These are phyloP conservation scores for Capsicum pubescens DNA, from an alignment of 257 asterid species.

Conservation along the genomic window DNA sequence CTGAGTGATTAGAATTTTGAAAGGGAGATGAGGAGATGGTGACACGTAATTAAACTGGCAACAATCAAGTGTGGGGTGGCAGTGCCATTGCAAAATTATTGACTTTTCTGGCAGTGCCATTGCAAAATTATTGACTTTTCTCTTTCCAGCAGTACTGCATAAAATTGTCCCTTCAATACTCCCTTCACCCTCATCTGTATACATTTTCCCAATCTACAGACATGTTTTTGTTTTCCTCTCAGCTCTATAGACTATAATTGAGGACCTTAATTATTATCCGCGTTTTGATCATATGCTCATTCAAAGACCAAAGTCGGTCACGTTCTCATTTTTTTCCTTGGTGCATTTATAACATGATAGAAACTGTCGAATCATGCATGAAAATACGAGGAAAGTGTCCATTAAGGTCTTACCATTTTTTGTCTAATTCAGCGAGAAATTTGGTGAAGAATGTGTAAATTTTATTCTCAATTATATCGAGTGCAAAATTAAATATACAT, in stretches of 20 bases:
- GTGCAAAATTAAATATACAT: no score
- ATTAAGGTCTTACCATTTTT: not conserved
- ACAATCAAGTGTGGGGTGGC: constrained; percentile 21
- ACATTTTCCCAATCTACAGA: not conserved
- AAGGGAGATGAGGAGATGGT: not conserved
- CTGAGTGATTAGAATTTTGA: not conserved
- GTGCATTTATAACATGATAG: not conserved
- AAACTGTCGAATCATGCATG: not conserved
- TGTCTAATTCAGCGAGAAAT: no score
- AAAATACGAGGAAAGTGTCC: not conserved
- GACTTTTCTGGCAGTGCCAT: constrained; percentile 4
- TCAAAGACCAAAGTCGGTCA: not conserved
- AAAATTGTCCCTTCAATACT: not conserved
- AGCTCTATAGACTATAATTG: not conserved
- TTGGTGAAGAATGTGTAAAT: no score
- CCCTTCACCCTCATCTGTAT: no score
- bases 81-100: not conserved
- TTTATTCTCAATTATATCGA: no score
- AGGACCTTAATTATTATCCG: not conserved
- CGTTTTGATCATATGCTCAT: not conserved
- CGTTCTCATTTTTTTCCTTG: not conserved
- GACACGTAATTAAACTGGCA: not conserved
- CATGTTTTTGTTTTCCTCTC: not conserved
- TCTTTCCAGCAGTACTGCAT: not conserved
- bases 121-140: constrained; percentile 7